Percentiles rank a stretch among this genome's conserved stretches.
Conservation (phyloP, 1,284 basidiomycete genomes). For the Leccinum cinnamomeum region DNA sequence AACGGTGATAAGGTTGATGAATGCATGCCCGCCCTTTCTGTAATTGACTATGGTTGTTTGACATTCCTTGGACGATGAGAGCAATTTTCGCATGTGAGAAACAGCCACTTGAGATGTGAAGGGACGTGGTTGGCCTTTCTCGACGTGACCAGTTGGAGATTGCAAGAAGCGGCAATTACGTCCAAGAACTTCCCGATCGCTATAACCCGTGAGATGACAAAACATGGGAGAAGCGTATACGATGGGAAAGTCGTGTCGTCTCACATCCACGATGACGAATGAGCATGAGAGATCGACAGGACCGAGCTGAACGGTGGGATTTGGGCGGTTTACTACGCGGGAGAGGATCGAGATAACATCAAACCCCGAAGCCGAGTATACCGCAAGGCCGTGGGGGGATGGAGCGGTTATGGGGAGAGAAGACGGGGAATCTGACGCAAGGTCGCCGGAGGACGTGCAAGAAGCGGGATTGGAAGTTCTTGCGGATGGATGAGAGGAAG, state of each 20-base stretch:
- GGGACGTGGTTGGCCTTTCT: conserved; percentile 63
- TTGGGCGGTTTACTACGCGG: conserved; percentile 71
- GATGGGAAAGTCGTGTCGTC: conserved; percentile 80
- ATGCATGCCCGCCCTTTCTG: conserved; percentile 80
- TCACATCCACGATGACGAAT: conserved; percentile 85
- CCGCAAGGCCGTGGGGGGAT: conserved; percentile 41
- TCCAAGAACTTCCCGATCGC: conserved; percentile 78
- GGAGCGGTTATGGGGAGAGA: conserved; percentile 15
- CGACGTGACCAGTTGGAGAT: conserved; percentile 66
- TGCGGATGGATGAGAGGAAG: background rate
- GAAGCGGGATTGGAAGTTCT: conserved; percentile 3
- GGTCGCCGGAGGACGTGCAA: conserved; percentile 12
- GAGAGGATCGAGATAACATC: conserved; percentile 84
- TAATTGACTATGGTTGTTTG: conserved; percentile 91
- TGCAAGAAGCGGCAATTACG: conserved; percentile 88
- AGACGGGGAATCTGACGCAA: conserved; percentile 3
- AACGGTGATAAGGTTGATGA: conserved; percentile 84
- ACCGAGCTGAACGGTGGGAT: conserved; percentile 79
- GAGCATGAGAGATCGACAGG: conserved; percentile 91
- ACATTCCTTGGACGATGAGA: conserved; percentile 78
- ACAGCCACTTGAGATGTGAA: conserved; percentile 75
- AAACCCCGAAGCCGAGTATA: conserved; percentile 89
- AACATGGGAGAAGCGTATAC: conserved; percentile 87
- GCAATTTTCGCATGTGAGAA: conserved; percentile 61
- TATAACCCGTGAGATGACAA: conserved; percentile 81